Evolutionary conservation across 2,329 filamentous ascomycete species (phyloP).

Genomic region (Immersiporthe knoxdaviesiana): DNA sequence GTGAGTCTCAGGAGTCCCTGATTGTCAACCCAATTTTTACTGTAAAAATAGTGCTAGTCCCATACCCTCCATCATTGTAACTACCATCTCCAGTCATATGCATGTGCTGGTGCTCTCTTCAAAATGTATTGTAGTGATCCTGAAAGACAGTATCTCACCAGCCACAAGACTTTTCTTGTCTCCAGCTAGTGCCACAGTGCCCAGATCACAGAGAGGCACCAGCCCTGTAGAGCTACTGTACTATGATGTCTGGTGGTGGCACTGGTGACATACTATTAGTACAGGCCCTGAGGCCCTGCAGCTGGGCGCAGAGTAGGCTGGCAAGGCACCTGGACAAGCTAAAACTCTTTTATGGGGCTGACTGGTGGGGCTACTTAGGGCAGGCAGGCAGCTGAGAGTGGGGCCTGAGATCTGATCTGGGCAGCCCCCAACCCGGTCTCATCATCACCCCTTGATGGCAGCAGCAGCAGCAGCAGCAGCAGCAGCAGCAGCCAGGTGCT

Average conservation of each 20-base stretch:
- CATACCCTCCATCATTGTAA: constrained; percentile 1
- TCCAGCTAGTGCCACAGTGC: neutral
- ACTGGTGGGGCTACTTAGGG: neutral
- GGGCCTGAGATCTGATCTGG: constrained; percentile 7
- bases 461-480: constrained; percentile 8
- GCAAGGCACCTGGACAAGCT: neutral
- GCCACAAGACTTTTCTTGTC: neutral
- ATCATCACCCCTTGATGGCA: constrained; percentile 7
- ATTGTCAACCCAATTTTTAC: neutral
- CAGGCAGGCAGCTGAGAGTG: constrained; percentile 10
- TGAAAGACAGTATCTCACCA: neutral
- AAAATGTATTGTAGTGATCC: neutral
- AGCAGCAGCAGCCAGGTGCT: constrained; percentile 1
- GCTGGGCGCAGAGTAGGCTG: too few species aligned
- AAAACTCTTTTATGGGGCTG: constrained; percentile 1
- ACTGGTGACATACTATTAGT: too few species aligned
- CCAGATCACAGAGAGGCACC: neutral
- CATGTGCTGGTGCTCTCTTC: neutral
- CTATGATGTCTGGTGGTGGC: neutral
- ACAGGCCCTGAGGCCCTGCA: neutral
- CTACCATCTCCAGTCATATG: neutral
- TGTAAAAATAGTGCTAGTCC: neutral
- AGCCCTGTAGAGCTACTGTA: neutral
- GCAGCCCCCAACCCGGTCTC: constrained; percentile 6
- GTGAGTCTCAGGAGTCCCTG: neutral